phyloP scores from a whole-genome alignment of 164 flowering plant genomes.

The Platanus orientalis region DNA sequence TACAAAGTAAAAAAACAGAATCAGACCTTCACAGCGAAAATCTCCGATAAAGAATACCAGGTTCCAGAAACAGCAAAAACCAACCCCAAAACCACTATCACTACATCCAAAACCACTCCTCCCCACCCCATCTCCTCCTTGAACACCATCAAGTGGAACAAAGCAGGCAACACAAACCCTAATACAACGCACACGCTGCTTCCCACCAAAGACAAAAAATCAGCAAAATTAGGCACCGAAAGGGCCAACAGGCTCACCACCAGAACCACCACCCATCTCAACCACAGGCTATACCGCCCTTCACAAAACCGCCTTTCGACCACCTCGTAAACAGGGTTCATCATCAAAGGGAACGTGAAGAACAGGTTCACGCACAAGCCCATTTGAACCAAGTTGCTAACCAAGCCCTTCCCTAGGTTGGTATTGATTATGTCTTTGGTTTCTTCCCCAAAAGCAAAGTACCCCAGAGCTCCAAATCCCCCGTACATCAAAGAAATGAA shows the following conservation, averaged over 20 bases:
- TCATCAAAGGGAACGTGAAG: constrained; percentile 49
- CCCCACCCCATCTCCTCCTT: constrained; percentile 37
- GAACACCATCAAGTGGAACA: constrained; percentile 53
- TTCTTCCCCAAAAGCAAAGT: too few relatives aligned
- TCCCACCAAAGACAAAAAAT: constrained; percentile 65
- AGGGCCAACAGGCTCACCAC: too few relatives aligned
- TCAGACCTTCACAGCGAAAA: constrained; percentile 29
- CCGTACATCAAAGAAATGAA: constrained; percentile 45
- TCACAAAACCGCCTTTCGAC: constrained; percentile 47
- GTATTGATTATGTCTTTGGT: constrained; percentile 60
- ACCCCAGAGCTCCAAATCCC: constrained; percentile 53
- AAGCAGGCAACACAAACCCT: constrained; percentile 60
- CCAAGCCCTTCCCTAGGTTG: too few relatives aligned
- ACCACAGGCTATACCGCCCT: too few relatives aligned
- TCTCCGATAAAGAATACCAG: constrained; percentile 35
- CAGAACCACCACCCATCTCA: too few relatives aligned
- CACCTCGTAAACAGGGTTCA: too few relatives aligned
- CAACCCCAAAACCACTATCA: constrained; percentile 34
- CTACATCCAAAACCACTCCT: constrained; percentile 22
- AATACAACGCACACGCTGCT: too few relatives aligned
- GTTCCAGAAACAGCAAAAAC: constrained; percentile 45
- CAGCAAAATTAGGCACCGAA: too few relatives aligned
- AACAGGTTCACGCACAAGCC: constrained; percentile 59
- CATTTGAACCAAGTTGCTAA: constrained; percentile 51
- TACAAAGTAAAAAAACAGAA: too few relatives aligned